phyloP scores from a whole-genome alignment of 805 yeast species.

The Wickerhamomyces xylosicus region DNA sequence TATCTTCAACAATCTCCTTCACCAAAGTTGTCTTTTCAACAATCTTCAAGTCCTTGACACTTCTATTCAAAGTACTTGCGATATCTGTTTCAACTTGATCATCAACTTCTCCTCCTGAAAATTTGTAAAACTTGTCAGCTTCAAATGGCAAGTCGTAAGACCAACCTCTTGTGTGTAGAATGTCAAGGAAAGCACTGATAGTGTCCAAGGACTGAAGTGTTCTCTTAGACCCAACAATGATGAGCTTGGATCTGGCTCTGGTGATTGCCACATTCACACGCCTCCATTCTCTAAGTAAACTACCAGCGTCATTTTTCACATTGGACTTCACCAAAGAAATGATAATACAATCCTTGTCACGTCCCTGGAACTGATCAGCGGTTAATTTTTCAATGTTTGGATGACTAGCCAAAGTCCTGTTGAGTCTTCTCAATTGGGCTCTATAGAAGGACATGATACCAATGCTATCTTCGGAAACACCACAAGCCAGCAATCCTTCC shows the following conservation, averaged over 20 bases:
- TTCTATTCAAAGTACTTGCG: neutral
- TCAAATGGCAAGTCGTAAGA: slow-evolving; percentile 40
- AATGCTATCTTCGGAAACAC: slow-evolving; percentile 47
- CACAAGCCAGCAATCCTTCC: slow-evolving; percentile 43
- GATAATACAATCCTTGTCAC: slow-evolving; percentile 87
- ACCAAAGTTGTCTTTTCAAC: slow-evolving; percentile 9
- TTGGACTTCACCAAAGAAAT: slow-evolving; percentile 87
- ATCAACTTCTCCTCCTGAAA: neutral
- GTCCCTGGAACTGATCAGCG: slow-evolving; percentile 93
- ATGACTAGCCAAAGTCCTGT: slow-evolving; percentile 19
- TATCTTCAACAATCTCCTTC: slow-evolving; percentile 13
- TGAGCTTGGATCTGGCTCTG: slow-evolving; percentile 73
- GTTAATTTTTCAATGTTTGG: slow-evolving; percentile 68
- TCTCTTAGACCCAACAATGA: slow-evolving; percentile 68
- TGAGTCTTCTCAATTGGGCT: slow-evolving; percentile 57
- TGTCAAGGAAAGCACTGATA: slow-evolving; percentile 47
- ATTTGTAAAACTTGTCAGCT: slow-evolving; percentile 8
- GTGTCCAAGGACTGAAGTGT: slow-evolving; percentile 46
- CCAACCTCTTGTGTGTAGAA: slow-evolving; percentile 55
- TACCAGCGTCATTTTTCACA: slow-evolving; percentile 55
- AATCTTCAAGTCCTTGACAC: slow-evolving; percentile 7
- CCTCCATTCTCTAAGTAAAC: slow-evolving; percentile 78
- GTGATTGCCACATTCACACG: slow-evolving; percentile 93
- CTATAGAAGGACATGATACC: slow-evolving; percentile 89
- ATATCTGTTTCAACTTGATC: neutral